These are phyloP conservation scores for Russula abietina DNA, from an alignment of 768 basidiomycete species.

Conservation along the genomic window DNA sequence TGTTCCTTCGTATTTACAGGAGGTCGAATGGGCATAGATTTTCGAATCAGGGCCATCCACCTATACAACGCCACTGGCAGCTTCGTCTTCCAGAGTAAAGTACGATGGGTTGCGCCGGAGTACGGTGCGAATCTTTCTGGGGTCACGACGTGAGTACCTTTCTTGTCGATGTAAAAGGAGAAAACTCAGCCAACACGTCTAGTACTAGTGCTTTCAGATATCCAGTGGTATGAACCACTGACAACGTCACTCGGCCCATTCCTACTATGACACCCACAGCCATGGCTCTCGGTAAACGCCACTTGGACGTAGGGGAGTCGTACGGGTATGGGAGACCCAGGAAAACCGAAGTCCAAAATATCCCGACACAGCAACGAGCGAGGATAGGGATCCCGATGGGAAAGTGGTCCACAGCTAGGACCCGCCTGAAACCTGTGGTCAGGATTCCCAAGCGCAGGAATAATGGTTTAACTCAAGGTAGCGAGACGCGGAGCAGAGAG, in stretches of 20 bases:
- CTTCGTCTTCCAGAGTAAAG: not conserved
- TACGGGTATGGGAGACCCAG: not conserved
- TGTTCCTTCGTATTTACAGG: no score
- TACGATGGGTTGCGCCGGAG: not conserved
- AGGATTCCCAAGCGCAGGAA: not conserved
- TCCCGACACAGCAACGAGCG: not conserved
- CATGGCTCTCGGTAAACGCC: not conserved
- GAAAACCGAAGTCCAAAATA: not conserved
- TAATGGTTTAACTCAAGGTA: not conserved
- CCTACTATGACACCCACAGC: not conserved
- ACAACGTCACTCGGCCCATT: not conserved
- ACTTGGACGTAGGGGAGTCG: not conserved
- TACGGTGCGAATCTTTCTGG: not conserved
- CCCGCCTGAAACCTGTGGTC: not conserved
- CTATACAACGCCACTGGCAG: no score
- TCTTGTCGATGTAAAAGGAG: not conserved
- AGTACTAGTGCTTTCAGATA: not conserved
- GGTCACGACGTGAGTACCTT: not conserved
- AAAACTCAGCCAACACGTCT: not conserved
- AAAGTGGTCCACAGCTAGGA: not conserved
- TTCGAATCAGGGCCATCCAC: no score
- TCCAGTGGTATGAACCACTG: not conserved
- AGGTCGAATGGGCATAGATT: no score
- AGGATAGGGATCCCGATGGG: not conserved
- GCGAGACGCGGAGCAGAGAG: no score